phyloP scores from a whole-genome alignment of 768 basidiomycete genomes.

The Chalciporus chontae region DNA sequence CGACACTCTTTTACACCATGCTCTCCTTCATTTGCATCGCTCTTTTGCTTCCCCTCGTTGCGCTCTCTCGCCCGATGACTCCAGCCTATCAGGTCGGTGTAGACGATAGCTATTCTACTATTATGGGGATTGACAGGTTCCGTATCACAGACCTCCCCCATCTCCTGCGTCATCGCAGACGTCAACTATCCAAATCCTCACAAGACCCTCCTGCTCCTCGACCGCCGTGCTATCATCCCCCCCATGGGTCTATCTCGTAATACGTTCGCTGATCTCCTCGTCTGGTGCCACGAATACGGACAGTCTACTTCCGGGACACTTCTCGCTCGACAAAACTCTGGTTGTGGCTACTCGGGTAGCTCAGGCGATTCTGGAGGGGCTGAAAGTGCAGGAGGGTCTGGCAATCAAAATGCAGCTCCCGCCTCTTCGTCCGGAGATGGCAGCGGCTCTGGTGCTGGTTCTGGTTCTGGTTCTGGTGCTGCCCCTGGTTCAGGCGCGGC shows the following conservation, averaged over 20 bases:
- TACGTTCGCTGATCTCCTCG: constrained; percentile 25
- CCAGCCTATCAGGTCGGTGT: constrained; percentile 7
- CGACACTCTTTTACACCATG: constrained; percentile 18
- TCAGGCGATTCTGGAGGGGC: neutral
- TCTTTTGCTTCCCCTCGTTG: constrained; percentile 18
- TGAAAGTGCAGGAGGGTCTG: neutral
- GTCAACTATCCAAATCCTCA: constrained; percentile 22
- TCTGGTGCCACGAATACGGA: constrained; percentile 24
- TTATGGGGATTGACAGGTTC: neutral
- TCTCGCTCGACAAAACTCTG: constrained; percentile 23
- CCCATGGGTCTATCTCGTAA: constrained; percentile 22
- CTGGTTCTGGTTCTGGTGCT: neutral
- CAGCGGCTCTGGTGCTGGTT: neutral
- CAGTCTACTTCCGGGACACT: constrained; percentile 12
- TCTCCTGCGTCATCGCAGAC: constrained; percentile 28
- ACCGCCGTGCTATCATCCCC: constrained; percentile 17
- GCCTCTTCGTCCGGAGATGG: neutral
- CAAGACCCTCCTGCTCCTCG: constrained; percentile 22
- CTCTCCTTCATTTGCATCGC: constrained; percentile 16
- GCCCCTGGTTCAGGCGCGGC: neutral
- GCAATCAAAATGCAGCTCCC: neutral
- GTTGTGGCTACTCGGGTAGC: constrained; percentile 8
- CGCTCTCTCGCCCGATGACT: constrained; percentile 19
- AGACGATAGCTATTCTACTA: neutral
- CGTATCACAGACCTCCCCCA: constrained; percentile 5